Conservation (phyloP, 805 yeast genomes). For the Cyberlindnera euphorbiiphila region DNA sequence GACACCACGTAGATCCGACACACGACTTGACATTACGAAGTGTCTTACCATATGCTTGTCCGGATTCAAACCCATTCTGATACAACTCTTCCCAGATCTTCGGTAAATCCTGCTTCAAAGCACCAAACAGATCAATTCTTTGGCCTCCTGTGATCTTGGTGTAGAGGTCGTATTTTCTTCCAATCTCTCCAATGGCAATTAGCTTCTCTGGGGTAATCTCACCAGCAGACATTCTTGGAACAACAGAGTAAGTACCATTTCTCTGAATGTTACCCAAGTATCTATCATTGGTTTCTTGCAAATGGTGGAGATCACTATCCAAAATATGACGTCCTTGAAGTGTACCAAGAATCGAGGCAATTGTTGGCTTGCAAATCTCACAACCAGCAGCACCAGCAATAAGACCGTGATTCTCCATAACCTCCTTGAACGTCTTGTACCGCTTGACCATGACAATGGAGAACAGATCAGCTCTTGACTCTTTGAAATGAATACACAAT, state of each 20-base stretch:
- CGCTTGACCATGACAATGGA: conserved; percentile 33
- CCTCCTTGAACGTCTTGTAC: conserved; percentile 28
- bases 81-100: conserved; percentile 32
- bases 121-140: conserved; percentile 35
- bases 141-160: conserved; percentile 37
- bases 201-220: conserved; percentile 37
- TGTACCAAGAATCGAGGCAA: conserved; percentile 35
- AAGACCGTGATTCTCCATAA: conserved; percentile 29
- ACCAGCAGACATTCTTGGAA: conserved; percentile 37
- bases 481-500: conserved; percentile 33
- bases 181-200: conserved; percentile 32
- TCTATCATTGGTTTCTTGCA: conserved; percentile 36
- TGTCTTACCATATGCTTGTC: conserved; percentile 37
- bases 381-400: conserved; percentile 32
- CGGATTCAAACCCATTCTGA: conserved; percentile 34
- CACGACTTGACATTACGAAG: conserved; percentile 36
- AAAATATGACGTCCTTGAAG: conserved; percentile 32
- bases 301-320: conserved; percentile 31
- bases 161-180: conserved; percentile 31
- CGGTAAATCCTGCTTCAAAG: conserved; percentile 31
- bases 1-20: conserved; percentile 38
- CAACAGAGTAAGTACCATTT: conserved; percentile 36
- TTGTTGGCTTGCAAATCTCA: conserved; percentile 36
- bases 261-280: conserved; percentile 36
- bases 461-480: conserved; percentile 35